Evolutionary conservation across 768 basidiomycete genomes (phyloP), one percentile per base, ranked within the genome.

Genomic region (Steccherinum ochraceum): DNA sequence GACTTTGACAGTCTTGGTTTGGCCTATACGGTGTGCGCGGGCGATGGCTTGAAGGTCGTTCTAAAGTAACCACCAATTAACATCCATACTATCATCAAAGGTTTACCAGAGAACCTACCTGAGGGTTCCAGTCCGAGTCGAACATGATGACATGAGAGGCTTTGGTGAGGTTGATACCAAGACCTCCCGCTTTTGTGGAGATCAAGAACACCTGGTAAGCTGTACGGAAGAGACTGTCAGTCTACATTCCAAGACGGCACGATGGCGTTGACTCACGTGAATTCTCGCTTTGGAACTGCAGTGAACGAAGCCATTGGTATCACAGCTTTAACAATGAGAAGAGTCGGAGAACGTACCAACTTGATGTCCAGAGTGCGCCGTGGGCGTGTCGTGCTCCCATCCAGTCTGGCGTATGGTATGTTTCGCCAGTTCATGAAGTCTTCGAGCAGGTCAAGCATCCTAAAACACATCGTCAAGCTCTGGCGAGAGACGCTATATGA

Each of bases 41-140:
- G 89, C 89, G 64, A 91, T 89, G 0, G 89, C 89, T 66, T 91
- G 89, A 4, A 91, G 68, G 63, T 92, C 89, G 62, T 88, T 90
- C 64, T 89, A 54, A 65, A 67, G 21, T 19, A 65, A 71, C 70
- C 5, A 67, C 66, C 45, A 66, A 58, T 16, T 52, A 58, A 54
- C 25, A 52, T 20, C 3, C 40, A 24, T 10, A 13, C 13, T 13
- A 21, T 25, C 12, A 1, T 69, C 67, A 51, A 70, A 67, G 30
- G 64, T 48, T 58, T 13, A 66, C 48, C 59, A 64, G 48, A 49
- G 23, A 25, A 55, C 53, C 25, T 48, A 63, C 63, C 48, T 66
- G 78, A 13, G 80, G 80, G 62, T 81, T 81, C 79, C 80, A 81
- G 43, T 80, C 79, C 0, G 74, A 77, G 63, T 91, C 89, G 56